Conservation (phyloP, 129 eudicot species). For the Flaveria linearis region DNA sequence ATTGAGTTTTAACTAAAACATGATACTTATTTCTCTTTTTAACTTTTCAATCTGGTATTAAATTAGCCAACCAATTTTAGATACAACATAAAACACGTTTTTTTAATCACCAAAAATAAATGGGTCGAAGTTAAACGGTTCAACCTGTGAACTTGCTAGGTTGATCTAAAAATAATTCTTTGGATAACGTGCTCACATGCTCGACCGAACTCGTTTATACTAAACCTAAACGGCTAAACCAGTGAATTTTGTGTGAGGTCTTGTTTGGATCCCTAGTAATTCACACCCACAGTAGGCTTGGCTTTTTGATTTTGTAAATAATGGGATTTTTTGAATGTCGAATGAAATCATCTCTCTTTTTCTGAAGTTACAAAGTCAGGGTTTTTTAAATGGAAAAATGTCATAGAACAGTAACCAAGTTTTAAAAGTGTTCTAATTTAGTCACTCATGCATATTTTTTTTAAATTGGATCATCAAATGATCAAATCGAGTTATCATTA, state of each 20-base stretch:
- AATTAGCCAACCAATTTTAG: not conserved
- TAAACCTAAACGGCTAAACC: not conserved
- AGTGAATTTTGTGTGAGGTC: not conserved
- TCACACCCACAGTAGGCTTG: not conserved
- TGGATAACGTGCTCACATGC: not conserved
- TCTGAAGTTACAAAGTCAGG: not conserved
- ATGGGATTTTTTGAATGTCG: not conserved
- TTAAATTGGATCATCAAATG: too few relatives aligned
- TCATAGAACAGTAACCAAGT: too few relatives aligned
- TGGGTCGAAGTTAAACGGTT: not conserved
- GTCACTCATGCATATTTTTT: too few relatives aligned
- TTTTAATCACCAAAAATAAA: not conserved
- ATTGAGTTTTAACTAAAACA: not conserved
- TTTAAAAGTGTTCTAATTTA: too few relatives aligned
- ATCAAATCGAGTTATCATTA: too few relatives aligned
- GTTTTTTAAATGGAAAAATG: not conserved
- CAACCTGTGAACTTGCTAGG: not conserved
- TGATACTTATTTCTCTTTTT: not conserved
- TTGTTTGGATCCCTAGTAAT: not conserved
- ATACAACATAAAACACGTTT: not conserved
- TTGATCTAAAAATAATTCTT: not conserved
- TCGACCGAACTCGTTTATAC: not conserved
- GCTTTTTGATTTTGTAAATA: not conserved
- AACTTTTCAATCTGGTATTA: not conserved
- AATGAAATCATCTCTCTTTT: not conserved